Evolutionary conservation across 345 rosid species (phyloP).

Genomic region (Schrenkiella parvula): DNA sequence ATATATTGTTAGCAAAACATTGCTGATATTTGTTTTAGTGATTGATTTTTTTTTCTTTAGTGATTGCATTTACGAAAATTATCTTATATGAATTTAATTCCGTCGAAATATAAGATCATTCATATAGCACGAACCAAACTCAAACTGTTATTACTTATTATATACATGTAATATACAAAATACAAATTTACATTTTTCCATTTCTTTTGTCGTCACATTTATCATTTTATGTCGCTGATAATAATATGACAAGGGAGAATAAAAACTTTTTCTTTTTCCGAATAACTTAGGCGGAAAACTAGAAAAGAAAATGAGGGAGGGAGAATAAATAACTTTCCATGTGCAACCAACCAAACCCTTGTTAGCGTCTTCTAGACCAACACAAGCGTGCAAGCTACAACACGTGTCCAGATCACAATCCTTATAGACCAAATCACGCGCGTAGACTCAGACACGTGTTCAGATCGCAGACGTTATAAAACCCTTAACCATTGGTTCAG

Average conservation of each 20-base stretch:
- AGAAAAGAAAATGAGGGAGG: not conserved
- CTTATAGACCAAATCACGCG: slow-evolving; percentile 2
- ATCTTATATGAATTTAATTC: no score
- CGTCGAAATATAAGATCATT: not conserved
- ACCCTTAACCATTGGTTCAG: not conserved
- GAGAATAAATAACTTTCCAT: slow-evolving; percentile 17
- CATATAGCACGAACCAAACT: not conserved
- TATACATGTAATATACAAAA: not conserved
- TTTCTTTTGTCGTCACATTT: not conserved
- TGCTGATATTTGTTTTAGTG: no score
- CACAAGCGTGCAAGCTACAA: slow-evolving; percentile 24
- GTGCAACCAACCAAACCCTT: slow-evolving; percentile 17
- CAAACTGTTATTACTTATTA: not conserved
- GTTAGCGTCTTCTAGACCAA: slow-evolving; percentile 7
- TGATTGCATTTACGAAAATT: no score
- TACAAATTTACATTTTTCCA: no score
- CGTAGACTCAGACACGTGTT: slow-evolving; percentile 18
- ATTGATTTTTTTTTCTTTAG: no score
- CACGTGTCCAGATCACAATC: slow-evolving; percentile 20
- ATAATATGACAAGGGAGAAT: not conserved
- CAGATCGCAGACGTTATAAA: slow-evolving; percentile 17
- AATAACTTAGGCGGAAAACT: slow-evolving; percentile 5
- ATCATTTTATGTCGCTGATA: not conserved
- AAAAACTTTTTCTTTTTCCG: not conserved
- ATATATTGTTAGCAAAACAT: no score